Conservation (phyloP, 1,139 yeast species). For the Candida tropicalis region DNA sequence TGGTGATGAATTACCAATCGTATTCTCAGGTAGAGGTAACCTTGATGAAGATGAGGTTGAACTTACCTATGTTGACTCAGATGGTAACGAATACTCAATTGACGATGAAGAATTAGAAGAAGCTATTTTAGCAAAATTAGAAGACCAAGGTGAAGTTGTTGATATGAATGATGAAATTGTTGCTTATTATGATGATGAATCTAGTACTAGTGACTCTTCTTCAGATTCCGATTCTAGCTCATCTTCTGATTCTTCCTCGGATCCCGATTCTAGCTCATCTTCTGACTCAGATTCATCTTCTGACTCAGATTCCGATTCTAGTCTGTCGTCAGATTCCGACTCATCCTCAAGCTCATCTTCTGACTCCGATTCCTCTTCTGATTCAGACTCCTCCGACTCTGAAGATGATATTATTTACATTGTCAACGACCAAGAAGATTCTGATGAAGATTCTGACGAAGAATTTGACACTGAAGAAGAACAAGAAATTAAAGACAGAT, state of each 20-base stretch:
- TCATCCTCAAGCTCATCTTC: not conserved
- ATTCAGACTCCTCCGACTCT: conserved; percentile 11
- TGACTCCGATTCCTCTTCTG: conserved; percentile 1
- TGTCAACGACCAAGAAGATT: conserved; percentile 33
- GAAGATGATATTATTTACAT: conserved; percentile 22
- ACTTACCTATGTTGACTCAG: conserved; percentile 16
- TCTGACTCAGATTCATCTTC: not conserved
- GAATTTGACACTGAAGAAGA: conserved; percentile 33
- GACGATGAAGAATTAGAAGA: conserved; percentile 44
- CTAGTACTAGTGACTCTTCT: conserved; percentile 2
- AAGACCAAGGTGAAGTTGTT: conserved; percentile 36
- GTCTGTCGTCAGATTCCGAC: not conserved
- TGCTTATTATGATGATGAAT: conserved; percentile 36
- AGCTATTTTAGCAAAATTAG: conserved; percentile 37
- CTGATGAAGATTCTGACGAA: conserved; percentile 17
- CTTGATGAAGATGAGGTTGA: conserved; percentile 14
- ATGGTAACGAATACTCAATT: conserved; percentile 22
- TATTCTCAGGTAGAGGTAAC: conserved; percentile 10
- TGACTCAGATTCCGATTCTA: not conserved
- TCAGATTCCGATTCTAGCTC: not conserved
- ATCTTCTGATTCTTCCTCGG: not conserved
- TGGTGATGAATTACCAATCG: conserved; percentile 10
- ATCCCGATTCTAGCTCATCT: not conserved
- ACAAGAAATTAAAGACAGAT: conserved; percentile 36
- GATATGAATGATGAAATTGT: conserved; percentile 47